Evolutionary conservation across 139 green algal species (phyloP).

Genomic region (Monoraphidium neglectum): DNA sequence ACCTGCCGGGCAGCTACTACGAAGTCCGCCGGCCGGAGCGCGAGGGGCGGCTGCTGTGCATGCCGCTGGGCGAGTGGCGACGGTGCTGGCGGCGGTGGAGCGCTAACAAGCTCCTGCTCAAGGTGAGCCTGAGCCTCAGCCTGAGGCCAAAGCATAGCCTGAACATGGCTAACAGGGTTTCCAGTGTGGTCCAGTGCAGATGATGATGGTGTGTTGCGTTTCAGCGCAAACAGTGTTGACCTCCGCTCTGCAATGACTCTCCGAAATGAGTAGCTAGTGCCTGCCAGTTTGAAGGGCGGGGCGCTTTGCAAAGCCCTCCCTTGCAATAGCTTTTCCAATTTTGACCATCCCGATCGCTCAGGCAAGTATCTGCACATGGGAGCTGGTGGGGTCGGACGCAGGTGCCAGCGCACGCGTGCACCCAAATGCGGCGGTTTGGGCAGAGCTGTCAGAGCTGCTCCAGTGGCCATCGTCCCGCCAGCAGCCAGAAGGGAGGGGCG

Average conservation of each 20-base stretch:
- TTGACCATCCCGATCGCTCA: background rate
- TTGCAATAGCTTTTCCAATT: too few species aligned
- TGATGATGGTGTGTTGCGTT: too few species aligned
- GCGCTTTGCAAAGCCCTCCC: too few species aligned
- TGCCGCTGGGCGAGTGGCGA: too few species aligned
- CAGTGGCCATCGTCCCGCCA: background rate
- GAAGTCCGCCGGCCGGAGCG: constrained; percentile 64
- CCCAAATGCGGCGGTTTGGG: constrained; percentile 3
- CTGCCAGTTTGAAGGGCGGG: too few species aligned
- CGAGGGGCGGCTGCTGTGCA: too few species aligned
- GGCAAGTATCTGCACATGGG: background rate
- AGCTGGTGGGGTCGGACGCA: background rate
- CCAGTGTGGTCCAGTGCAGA: background rate
- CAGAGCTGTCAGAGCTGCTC: constrained; percentile 7
- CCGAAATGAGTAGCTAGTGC: too few species aligned
- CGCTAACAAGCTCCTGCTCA: constrained; percentile 20
- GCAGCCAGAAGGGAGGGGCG: background rate
- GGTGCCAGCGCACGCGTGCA: background rate
- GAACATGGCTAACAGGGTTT: background rate
- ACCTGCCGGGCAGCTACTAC: constrained; percentile 62
- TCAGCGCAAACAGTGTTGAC: too few species aligned
- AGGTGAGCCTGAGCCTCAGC: constrained; percentile 1
- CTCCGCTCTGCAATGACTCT: too few species aligned
- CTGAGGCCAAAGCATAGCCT: background rate
- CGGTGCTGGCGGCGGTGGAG: constrained; percentile 7